Percentiles rank a stretch among this genome's conserved stretches.
Evolutionary conservation across 1,284 basidiomycete genomes (phyloP).

Genomic region (Cryptococcus jaspeensis): DNA sequence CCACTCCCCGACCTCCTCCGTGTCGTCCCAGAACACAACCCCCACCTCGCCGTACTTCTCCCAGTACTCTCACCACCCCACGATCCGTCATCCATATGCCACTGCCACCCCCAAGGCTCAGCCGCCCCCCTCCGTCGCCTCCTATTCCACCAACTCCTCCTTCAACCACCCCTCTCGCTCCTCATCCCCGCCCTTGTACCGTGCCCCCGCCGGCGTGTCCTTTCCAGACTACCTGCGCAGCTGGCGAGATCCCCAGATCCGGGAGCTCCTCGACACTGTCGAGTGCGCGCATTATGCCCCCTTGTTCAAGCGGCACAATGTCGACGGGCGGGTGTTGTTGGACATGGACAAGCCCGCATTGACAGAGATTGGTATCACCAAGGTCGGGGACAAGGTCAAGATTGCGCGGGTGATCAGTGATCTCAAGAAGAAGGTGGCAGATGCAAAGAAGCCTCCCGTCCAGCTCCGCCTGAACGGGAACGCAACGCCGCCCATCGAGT

Average conservation of each 20-base stretch:
- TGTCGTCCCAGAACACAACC: slow-evolving; percentile 28
- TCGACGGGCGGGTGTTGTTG: slow-evolving; percentile 80
- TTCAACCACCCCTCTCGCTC: slow-evolving; percentile 26
- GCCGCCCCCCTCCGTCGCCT: slow-evolving; percentile 5
- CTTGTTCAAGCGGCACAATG: slow-evolving; percentile 78
- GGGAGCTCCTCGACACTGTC: slow-evolving; percentile 38
- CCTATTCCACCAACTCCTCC: slow-evolving; percentile 12
- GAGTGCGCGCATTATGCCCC: slow-evolving; percentile 68
- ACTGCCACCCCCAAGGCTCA: slow-evolving; percentile 4
- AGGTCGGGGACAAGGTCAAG: slow-evolving; percentile 84
- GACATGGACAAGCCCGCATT: slow-evolving; percentile 82
- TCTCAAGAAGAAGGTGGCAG: slow-evolving; percentile 58
- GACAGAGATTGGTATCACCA: slow-evolving; percentile 82
- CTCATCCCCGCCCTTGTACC: slow-evolving; percentile 36
- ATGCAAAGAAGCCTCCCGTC: not conserved
- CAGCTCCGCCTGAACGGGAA: not conserved
- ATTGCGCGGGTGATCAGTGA: slow-evolving; percentile 78
- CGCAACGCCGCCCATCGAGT: slow-evolving; percentile 26
- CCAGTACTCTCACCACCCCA: slow-evolving; percentile 2
- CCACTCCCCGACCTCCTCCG: slow-evolving; percentile 23
- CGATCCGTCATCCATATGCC: slow-evolving; percentile 12
- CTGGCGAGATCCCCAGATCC: slow-evolving; percentile 41
- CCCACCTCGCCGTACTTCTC: slow-evolving; percentile 32
- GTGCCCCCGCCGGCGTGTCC: slow-evolving; percentile 22
- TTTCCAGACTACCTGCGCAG: slow-evolving; percentile 37